Base-by-base conservation (phyloP, 2,329 filamentous ascomycete genomes). In the Zelopaecilomyces penicillatus region DNA sequence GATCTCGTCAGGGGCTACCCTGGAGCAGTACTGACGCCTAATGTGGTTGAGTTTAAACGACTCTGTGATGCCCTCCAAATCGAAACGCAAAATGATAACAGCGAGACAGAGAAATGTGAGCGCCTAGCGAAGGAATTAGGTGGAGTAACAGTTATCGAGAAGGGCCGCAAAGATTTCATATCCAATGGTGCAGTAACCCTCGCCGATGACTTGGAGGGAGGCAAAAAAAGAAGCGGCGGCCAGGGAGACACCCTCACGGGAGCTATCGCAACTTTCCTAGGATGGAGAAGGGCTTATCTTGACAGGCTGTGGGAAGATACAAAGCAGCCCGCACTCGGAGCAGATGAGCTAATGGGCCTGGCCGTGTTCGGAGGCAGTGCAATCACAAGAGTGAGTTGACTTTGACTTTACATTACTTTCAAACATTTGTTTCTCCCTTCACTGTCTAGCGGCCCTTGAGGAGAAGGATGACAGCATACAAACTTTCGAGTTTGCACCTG, bases 171-270 rank as follows among this genome's bases (percentile, higher is more conserved):
- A 49, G 93, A 98, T 65, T 80, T 84, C 52, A 87, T 98, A 48
- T 88, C 83, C 3, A 86, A 95, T 56, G 87, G 90, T 9, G 70
- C 76, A 46, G 73, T 74, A 43, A 95, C 86, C n/a, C 66, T 90
- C 28, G 69, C 85, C 0, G 85, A 83, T 28, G 89, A 95, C 54
- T 67, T 90, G 3, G 68, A 80, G 57, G 93, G 93, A 6, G 91
- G 91, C 1, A 66, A 81, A 63, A 98, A 98, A 77, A 75, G 93
- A 52, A 91, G 87, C 46, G 93, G 91, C 39, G 93, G 93, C 0
- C 93, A 98, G 67, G 93, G 93, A 2, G 93, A 98, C 66, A 97
- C 93, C 4, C 70, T 98, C 52, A 97, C 93, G 0, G 93, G 93
- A 2, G 82, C 82, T 31, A 70, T 98, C 52, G 93, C 86, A 1